Evolutionary conservation across 2,329 filamentous ascomycete species (phyloP).

Genomic region (Emmonsiellopsis sp.): DNA sequence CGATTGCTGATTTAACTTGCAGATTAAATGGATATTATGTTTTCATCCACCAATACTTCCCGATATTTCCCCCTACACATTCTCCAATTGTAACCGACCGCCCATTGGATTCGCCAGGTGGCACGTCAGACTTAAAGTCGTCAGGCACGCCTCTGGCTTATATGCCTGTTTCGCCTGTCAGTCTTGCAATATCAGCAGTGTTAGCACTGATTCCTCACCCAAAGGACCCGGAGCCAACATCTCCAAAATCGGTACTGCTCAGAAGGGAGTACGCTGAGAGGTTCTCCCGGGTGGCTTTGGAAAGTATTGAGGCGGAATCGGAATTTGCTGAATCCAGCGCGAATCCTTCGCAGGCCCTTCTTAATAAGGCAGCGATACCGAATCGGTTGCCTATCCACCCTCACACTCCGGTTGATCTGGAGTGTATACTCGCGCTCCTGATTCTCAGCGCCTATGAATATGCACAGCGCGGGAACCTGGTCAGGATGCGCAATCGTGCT

Average conservation of each 20-base stretch:
- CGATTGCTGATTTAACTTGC: constrained; percentile 9
- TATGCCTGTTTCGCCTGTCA: constrained; percentile 32
- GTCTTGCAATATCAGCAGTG: constrained; percentile 34
- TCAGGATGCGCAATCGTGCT: constrained; percentile 38
- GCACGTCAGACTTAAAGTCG: constrained; percentile 21
- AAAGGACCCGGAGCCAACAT: constrained; percentile 27
- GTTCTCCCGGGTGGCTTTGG: constrained; percentile 30
- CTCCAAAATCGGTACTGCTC: constrained; percentile 23
- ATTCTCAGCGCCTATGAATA: constrained; percentile 39
- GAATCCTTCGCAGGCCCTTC: constrained; percentile 31
- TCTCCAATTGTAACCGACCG: constrained; percentile 20
- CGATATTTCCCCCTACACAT: constrained; percentile 32
- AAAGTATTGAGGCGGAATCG: constrained; percentile 32
- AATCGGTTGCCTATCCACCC: constrained; percentile 30
- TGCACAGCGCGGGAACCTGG: constrained; percentile 34
- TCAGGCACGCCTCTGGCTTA: constrained; percentile 23
- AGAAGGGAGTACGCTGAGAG: constrained; percentile 31
- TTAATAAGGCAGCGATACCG: constrained; percentile 20
- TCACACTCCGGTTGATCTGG: constrained; percentile 30
- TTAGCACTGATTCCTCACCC: constrained; percentile 35
- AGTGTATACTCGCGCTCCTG: constrained; percentile 31
- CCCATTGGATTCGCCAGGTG: constrained; percentile 23
- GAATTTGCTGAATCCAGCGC: constrained; percentile 32
- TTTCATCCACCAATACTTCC: constrained; percentile 38
- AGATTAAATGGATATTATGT: constrained; percentile 39